Evolutionary conservation across 164 flowering plant species (phyloP), one percentile per base, ranked within the genome.

Genomic region (Vitis labrusca): DNA sequence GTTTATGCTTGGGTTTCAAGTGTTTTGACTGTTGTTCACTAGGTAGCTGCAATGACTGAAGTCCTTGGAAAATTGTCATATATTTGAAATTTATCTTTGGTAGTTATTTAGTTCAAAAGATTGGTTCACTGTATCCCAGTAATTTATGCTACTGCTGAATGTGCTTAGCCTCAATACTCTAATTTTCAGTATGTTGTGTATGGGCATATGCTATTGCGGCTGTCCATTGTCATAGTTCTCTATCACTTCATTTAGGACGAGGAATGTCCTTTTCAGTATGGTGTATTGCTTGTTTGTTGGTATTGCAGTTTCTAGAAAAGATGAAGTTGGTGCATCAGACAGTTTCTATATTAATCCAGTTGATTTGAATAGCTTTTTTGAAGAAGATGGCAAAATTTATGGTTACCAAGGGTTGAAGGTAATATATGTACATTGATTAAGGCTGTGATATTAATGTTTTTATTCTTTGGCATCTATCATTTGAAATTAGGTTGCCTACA

Each of bases 351-450:
- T 94, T 49, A 83, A 82, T 55, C 89, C 93, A 27, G 73, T 92
- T 75, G 97, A 94, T 79, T 74, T 92, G 82, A 86, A 83, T 68
- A 78, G 71, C 49, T 92, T 94, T 71, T 91, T 92, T 61, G 99
- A 81, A 47, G 89, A 88, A 13, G 97, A 91, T 78, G 99, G 98
- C 51, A 88, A 85, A 71, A 90, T 94, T 50, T 92, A 84, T 85
- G 99, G 98, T 52, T 91, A 91, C 76, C 79, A 85, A 69, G 91
- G 81, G 29, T 78, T 94, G 77, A 87, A 91, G 98, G 99, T 94
- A 77, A 68, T 32, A 32, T 32, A 32, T 32, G 4, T 32, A 3
- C 4, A 2, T 32, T 32, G 44, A 32, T 32, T 32, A 32, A 32
- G 44, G 44, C 44, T 32, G 6, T 32, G 44, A 32, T 32, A 32